Evolutionary conservation across 371 early-diverging fungal genomes (phyloP).

Genomic region (Mucor velutinosus): DNA sequence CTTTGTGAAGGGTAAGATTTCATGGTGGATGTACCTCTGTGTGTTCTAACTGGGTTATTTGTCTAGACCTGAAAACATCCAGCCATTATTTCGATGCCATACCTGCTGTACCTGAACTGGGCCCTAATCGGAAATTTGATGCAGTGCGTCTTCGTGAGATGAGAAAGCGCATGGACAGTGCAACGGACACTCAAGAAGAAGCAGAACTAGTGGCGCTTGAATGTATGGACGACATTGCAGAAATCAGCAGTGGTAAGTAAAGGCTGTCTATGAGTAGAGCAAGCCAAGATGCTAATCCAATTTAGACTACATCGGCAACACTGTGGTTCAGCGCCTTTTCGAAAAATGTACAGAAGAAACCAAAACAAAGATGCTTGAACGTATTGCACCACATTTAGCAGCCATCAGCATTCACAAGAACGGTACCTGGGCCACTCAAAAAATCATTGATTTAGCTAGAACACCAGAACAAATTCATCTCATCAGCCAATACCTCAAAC

Average conservation of each 20-base stretch:
- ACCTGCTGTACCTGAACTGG: constrained; percentile 74
- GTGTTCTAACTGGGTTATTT: neutral
- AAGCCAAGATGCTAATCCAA: neutral
- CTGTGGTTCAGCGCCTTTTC: constrained; percentile 83
- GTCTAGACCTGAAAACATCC: constrained; percentile 24
- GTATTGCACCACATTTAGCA: constrained; percentile 76
- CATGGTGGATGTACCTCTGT: neutral
- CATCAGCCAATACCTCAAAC: constrained; percentile 50
- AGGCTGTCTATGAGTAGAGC: neutral
- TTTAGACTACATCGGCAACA: constrained; percentile 62
- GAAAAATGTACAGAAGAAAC: constrained; percentile 69
- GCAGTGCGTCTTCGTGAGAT: constrained; percentile 88
- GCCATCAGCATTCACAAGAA: constrained; percentile 89
- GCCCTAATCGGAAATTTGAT: constrained; percentile 68
- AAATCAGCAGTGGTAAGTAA: constrained; percentile 46
- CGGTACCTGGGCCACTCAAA: constrained; percentile 94
- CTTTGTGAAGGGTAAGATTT: constrained; percentile 25
- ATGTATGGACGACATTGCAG: constrained; percentile 53
- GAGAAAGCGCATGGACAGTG: constrained; percentile 81
- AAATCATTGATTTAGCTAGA: constrained; percentile 80
- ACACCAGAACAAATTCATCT: constrained; percentile 61
- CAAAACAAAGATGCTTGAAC: constrained; percentile 51
- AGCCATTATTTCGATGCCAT: constrained; percentile 61
- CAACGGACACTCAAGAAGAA: constrained; percentile 34
- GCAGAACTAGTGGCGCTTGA: constrained; percentile 73